Evolutionary conservation across 768 basidiomycete species (phyloP), one percentile per base, ranked within the genome.

Genomic region (Suillus occidentalis): DNA sequence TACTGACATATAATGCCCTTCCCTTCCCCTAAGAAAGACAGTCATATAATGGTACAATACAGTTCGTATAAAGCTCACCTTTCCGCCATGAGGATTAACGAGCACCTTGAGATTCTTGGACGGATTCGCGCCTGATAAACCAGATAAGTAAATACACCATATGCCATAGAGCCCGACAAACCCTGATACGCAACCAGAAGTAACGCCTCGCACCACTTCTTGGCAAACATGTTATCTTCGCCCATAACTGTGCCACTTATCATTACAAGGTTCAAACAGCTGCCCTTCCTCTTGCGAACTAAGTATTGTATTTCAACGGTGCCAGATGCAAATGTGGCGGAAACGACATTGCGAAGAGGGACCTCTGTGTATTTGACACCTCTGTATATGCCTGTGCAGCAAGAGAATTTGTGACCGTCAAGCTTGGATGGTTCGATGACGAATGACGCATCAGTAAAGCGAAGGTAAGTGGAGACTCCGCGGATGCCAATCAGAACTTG

Each of bases 71-170:
- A 43, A 1, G 80, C 88, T 37, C 72, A 92, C 93, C 25, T 81
- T 82, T n/a, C 94, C 94, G 60, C 94, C 88, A 63, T 83, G 77
- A 10, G 94, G 94, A 73, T 95, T 96, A 45, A 96, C 81, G 50
- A 96, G 72, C 9, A 95, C 83, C 66, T 87, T 86, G 37, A 96
- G 72, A 22, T 80, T 77, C 55, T 88, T 82, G 59, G 79, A 73
- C 25, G 82, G 86, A 68, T 83, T 83, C n/a, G 85, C 74, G 49
- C 85, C 90, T 82, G 62, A 40, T 40, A 39, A 53, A 66, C 12
- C 60, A 58, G 61, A 56, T 59, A 40, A 59, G 64, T 63, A 20
- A 61, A 65, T 22, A 57, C 12, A 40, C 61, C 34, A 53, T n/a
- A 50, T 7, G 16, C 1, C 0, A 49, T 31, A 31, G 9, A 22